A percentile compares a stretch with the other conserved stretches of the same genome.
Conservation (phyloP, 345 rosid species). For the Salix koriyanagi region DNA sequence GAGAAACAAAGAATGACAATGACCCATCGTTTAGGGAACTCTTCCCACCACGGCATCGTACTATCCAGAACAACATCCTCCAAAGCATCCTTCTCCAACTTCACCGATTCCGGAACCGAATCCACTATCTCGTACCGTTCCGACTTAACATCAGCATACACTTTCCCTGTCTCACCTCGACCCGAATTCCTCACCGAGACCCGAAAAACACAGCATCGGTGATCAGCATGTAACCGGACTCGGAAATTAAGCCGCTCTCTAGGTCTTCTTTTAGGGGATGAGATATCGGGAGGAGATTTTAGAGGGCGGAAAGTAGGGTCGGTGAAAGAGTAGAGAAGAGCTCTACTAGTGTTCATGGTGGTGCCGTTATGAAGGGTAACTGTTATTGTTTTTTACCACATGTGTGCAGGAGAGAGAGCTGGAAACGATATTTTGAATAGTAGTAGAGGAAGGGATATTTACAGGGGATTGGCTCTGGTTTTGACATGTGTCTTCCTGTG, state of each 20-base stretch:
- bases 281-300: slow-evolving; percentile 25
- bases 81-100: slow-evolving; percentile 24
- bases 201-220: slow-evolving; percentile 32
- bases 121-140: slow-evolving; percentile 28
- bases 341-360: slow-evolving; percentile 56
- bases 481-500: slow-evolving; percentile 44
- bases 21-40: slow-evolving; percentile 88
- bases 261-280: slow-evolving; percentile 15
- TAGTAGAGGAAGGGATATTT: slow-evolving; percentile 29
- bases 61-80: slow-evolving; percentile 27
- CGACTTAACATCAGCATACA: slow-evolving; percentile 40
- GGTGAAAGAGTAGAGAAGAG: slow-evolving; percentile 47
- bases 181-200: slow-evolving; percentile 40
- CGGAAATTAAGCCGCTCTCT: slow-evolving; percentile 20
- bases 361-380: slow-evolving; percentile 9
- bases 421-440: neutral
- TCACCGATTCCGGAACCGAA: slow-evolving; percentile 26
- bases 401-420: neutral
- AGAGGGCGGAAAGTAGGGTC: slow-evolving; percentile 29
- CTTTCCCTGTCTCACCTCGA: slow-evolving; percentile 25
- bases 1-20: slow-evolving; percentile 80
- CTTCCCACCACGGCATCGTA: slow-evolving; percentile 69
- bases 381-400: slow-evolving; percentile 23
- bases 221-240: slow-evolving; percentile 20
- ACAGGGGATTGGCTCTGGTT: slow-evolving; percentile 38